These are phyloP conservation scores for Colletotrichum shisoi DNA, from an alignment of 2,329 filamentous ascomycete genomes.

Conservation along the genomic window DNA sequence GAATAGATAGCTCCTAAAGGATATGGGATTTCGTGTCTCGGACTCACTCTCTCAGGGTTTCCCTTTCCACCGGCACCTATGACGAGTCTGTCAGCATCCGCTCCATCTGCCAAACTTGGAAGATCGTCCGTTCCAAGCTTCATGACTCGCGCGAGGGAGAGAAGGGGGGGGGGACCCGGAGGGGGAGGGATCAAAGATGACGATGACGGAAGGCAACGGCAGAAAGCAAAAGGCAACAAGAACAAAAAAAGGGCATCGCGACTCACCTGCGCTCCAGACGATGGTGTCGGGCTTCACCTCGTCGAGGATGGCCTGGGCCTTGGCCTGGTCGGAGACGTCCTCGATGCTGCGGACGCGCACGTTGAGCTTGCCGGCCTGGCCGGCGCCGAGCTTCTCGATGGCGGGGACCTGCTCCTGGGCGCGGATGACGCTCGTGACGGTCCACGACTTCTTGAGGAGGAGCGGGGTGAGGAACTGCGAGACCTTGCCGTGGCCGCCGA, in stretches of 20 bases:
- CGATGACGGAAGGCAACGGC: no score
- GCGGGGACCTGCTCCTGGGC: conserved; percentile 70
- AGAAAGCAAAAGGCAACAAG: neutral
- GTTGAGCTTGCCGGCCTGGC: conserved; percentile 68
- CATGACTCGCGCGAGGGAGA: conserved; percentile 3
- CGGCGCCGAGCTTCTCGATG: conserved; percentile 68
- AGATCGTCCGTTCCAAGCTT: neutral
- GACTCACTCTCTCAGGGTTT: conserved; percentile 57
- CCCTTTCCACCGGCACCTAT: conserved; percentile 67
- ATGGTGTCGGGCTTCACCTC: conserved; percentile 70
- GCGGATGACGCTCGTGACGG: conserved; percentile 80
- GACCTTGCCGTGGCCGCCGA: conserved; percentile 84
- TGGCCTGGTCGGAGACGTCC: conserved; percentile 69
- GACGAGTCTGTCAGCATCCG: conserved; percentile 32
- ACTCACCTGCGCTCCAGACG: conserved; percentile 71
- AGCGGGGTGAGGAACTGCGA: conserved; percentile 78
- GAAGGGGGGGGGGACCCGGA: neutral
- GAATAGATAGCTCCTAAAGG: neutral
- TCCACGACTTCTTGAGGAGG: conserved; percentile 76
- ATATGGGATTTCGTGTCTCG: neutral
- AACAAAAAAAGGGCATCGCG: no score
- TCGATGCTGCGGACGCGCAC: conserved; percentile 76
- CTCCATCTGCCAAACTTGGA: neutral
- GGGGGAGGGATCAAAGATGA: no score
- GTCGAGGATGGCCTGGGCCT: conserved; percentile 69